These are phyloP conservation scores for Obelidium mucronatum DNA, from an alignment of 192 early-diverging fungal genomes.

Conservation along the genomic window DNA sequence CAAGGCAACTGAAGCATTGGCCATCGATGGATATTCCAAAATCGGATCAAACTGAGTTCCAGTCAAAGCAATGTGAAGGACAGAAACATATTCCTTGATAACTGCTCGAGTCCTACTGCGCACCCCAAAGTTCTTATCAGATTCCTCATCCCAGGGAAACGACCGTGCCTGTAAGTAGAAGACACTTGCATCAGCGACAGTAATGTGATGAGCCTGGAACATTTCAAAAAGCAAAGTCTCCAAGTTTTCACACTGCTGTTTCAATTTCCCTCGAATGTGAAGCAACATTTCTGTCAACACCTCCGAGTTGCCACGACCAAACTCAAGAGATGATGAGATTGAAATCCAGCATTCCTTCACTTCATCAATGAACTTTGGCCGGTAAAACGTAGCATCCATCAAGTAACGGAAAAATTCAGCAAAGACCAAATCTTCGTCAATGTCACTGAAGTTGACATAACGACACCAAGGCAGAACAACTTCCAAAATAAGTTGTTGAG, in stretches of 20 bases:
- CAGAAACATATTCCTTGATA: conserved; percentile 49
- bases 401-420: conserved; percentile 58
- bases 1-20: conserved; percentile 41
- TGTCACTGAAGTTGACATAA: conserved; percentile 43
- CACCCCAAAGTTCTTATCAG: background rate
- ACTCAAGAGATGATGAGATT: conserved; percentile 36
- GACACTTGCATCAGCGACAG: conserved; percentile 33
- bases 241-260: conserved; percentile 26
- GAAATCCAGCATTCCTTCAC: conserved; percentile 45
- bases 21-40: conserved; percentile 38
- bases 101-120: conserved; percentile 21
- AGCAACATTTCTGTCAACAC: conserved; percentile 49
- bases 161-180: conserved; percentile 44
- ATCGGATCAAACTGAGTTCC: conserved; percentile 37
- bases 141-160: conserved; percentile 43
- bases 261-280: conserved; percentile 46
- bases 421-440: conserved; percentile 45
- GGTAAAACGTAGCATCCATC: conserved; percentile 56
- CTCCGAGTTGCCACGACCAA: conserved; percentile 45
- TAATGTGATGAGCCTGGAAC: conserved; percentile 39
- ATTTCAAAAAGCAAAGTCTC: conserved; percentile 33
- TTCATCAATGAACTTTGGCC: conserved; percentile 43
- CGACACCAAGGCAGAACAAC: conserved; percentile 55
- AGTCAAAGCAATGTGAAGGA: conserved; percentile 44
- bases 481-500: conserved; percentile 51